Conservation (phyloP, 768 basidiomycete species). For the Lepiota venenata region DNA sequence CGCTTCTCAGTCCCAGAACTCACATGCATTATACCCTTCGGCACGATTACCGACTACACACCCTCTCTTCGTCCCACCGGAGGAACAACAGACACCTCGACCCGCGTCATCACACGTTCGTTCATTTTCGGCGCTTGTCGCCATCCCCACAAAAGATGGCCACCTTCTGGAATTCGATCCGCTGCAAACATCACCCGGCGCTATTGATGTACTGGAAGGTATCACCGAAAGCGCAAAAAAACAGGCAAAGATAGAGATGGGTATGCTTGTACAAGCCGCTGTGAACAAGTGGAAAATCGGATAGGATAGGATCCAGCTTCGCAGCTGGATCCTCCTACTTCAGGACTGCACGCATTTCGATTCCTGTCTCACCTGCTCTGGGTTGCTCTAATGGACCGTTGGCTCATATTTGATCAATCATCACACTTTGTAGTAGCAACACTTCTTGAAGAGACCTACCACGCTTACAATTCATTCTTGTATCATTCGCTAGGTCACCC, state of each 20-base stretch:
- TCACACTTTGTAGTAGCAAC: constrained; percentile 4
- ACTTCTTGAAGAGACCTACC: not conserved
- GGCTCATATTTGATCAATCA: not conserved
- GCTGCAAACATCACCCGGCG: constrained; percentile 63
- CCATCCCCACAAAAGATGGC: constrained; percentile 80
- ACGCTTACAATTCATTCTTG: not conserved
- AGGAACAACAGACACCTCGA: constrained; percentile 28
- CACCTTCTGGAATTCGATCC: constrained; percentile 86
- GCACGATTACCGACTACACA: constrained; percentile 27
- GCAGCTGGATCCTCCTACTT: not conserved
- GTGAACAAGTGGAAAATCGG: constrained; percentile 74
- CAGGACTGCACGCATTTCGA: not conserved
- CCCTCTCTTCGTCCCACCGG: constrained; percentile 19
- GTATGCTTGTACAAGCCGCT: constrained; percentile 64
- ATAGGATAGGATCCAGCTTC: constrained; percentile 14
- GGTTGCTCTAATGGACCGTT: constrained; percentile 1
- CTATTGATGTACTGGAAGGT: constrained; percentile 73
- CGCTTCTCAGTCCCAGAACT: constrained; percentile 31
- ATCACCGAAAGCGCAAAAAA: constrained; percentile 83
- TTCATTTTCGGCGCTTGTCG: constrained; percentile 57
- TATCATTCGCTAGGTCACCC: constrained; percentile 3
- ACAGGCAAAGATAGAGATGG: constrained; percentile 75
- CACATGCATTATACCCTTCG: constrained; percentile 16
- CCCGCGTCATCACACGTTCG: constrained; percentile 28
- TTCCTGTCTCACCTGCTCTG: not conserved